Base-by-base conservation (phyloP, 2,329 filamentous ascomycete genomes). In the Gyromitra esculenta region DNA sequence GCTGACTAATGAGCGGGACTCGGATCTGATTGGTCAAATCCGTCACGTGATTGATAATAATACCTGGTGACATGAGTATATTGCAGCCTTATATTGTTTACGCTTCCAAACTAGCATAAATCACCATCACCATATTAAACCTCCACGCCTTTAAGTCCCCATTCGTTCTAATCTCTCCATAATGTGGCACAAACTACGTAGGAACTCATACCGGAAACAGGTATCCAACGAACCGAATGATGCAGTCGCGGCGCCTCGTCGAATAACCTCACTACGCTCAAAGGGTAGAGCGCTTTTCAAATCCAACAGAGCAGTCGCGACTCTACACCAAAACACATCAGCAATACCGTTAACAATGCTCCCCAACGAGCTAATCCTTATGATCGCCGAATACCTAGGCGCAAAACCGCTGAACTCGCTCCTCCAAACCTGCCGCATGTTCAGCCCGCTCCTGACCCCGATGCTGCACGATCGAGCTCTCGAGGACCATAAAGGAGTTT, bases 291-390 rank as follows among this genome's bases (percentile, higher is more conserved):
- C 7, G 15, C 15, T 43, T 43, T 48, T 39, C 39, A 5, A 31
- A 13, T 7, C 11, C 1, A 41, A 7, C 7, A 37, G n/a, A 18
- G 8, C 45, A 35, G 25, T 37, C 21, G 15, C 25, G 13, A 31
- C 21, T 15, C 41, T 21, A 15, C 41, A 8, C n/a, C 48, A 52
- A 65, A 65, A 1, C 41, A 3, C 45, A 7, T 15, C 5, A 50
- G 43, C 62, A 11, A 65, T 65, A 45, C 52, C 63, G 2, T n/a
- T 54, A 13, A 15, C 5, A 9, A 31, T 1, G 7, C 50, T 67
- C 7, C 64, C 64, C 37, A 67, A 67, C 18, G 64, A 67, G 37
- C 2, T 67, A 5, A 11, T 67, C 11, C 48, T 67, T 25, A 52
- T 56, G 2, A 43, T 35, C 37, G 50, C 50, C 5, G 25, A 54